These are phyloP conservation scores for Picea mariana DNA, from an alignment of 83 land plant genomes.

Conservation along the genomic window DNA sequence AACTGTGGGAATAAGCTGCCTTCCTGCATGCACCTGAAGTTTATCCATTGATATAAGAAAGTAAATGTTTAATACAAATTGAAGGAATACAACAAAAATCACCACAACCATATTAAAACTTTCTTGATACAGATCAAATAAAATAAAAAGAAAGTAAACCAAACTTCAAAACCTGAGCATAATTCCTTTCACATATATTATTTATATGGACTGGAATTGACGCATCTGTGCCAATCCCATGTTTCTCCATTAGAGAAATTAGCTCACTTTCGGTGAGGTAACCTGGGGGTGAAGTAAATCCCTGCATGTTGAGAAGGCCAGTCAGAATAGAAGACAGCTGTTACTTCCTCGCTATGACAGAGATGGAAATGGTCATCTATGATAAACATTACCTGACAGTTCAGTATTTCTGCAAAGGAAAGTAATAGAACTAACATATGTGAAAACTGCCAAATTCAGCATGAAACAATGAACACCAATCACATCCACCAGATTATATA, in stretches of 20 bases:
- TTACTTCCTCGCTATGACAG: background rate
- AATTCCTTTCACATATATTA: conserved; percentile 98
- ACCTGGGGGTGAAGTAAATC: conserved; percentile 84
- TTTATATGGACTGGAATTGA: conserved; percentile 98
- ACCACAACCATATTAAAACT: background rate
- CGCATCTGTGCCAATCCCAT: conserved; percentile 99
- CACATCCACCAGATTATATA: no score
- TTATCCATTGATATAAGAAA: background rate
- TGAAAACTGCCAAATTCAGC: background rate
- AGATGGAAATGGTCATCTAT: conserved; percentile 5
- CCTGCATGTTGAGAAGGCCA: conserved; percentile 40
- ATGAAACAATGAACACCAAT: background rate
- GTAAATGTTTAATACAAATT: background rate
- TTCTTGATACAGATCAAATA: background rate
- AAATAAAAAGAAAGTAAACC: background rate
- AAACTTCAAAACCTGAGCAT: conserved; percentile 72
- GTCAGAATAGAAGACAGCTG: background rate
- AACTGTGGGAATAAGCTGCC: conserved; percentile 87
- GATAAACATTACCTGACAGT: background rate
- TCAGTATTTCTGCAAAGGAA: background rate
- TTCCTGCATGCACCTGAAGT: conserved; percentile 90
- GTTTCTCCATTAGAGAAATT: conserved; percentile 94
- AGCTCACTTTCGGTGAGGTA: conserved; percentile 96
- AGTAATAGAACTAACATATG: background rate
- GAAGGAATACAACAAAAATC: background rate